Conservation (phyloP, 164 flowering plant species). For the Vitis labrusca region DNA sequence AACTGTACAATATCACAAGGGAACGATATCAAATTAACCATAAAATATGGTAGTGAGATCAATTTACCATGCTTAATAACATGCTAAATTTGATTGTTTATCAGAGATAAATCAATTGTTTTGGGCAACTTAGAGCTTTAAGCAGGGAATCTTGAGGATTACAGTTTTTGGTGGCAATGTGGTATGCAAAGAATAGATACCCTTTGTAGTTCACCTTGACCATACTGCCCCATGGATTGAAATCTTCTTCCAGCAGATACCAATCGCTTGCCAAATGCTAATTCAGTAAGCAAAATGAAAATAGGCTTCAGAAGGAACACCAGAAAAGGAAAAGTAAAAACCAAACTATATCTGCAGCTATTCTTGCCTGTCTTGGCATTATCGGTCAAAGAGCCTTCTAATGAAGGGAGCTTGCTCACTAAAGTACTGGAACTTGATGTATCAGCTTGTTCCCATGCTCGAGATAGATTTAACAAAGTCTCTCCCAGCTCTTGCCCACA, state of each 20-base stretch:
- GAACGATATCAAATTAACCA: not conserved
- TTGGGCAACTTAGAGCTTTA: too few species aligned
- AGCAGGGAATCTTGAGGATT: too few species aligned
- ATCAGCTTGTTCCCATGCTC: constrained; percentile 92
- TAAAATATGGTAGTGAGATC: too few species aligned
- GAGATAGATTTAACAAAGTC: constrained; percentile 66
- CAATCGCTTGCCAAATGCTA: constrained; percentile 87
- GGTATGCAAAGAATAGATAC: constrained; percentile 28
- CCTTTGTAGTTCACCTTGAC: constrained; percentile 87
- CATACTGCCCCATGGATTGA: constrained; percentile 92
- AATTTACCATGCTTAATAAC: too few species aligned
- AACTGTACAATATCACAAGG: not conserved
- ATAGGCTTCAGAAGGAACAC: constrained; percentile 7
- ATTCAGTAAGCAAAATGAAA: constrained; percentile 20
- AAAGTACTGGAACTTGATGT: constrained; percentile 65
- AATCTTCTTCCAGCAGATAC: constrained; percentile 85
- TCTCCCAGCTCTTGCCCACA: constrained; percentile 92
- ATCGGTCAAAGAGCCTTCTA: constrained; percentile 47
- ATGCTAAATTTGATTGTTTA: too few species aligned
- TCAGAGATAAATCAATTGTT: too few species aligned
- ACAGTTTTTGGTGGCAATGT: too few species aligned
- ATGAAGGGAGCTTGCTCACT: constrained; percentile 57
- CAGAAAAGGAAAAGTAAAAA: constrained; percentile 4
- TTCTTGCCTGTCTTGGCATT: constrained; percentile 75
- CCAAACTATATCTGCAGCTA: not conserved